phyloP scores from a whole-genome alignment of 495 filamentous ascomycete species.

The Coniosporium apollinis region DNA sequence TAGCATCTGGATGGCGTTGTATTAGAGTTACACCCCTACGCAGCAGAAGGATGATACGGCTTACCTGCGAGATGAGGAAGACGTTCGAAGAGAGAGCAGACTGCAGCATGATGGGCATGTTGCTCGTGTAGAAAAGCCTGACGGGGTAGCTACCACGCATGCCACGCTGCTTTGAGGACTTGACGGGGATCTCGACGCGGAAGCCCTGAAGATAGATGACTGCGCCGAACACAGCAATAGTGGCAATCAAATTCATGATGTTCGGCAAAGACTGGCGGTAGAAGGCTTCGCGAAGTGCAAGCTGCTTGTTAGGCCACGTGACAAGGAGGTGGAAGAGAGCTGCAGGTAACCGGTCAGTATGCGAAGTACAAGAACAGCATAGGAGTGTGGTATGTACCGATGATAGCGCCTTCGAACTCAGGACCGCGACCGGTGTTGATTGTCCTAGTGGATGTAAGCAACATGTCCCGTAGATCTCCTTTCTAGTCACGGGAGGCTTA shows the following conservation, averaged over 20 bases:
- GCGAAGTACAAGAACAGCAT: too few species aligned
- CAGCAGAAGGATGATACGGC: too few species aligned
- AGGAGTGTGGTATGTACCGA: too few species aligned
- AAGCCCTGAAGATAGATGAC: constrained; percentile 99
- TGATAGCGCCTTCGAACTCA: constrained; percentile 98
- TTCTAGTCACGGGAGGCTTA: too few species aligned
- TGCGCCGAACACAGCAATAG: constrained; percentile 80
- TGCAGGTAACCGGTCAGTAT: too few species aligned
- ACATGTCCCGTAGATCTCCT: too few species aligned
- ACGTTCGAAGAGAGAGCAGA: constrained; percentile 96
- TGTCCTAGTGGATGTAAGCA: too few species aligned
- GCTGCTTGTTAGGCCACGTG: constrained; percentile 97
- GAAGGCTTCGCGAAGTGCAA: constrained; percentile 93
- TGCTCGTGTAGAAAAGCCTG: constrained; percentile 73
- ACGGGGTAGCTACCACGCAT: constrained; percentile 73
- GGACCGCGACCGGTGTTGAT: constrained; percentile 99
- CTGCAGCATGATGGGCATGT: constrained; percentile 99
- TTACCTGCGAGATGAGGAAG: constrained; percentile 89
- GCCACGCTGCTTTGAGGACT: constrained; percentile 96
- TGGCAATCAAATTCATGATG: constrained; percentile 96
- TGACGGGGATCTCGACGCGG: constrained; percentile 99
- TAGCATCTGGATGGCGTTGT: too few species aligned
- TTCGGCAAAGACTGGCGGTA: constrained; percentile 99
- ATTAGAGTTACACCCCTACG: too few species aligned
- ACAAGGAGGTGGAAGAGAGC: constrained; percentile 94